Conservation (phyloP, 176 grass and related monocot species). For the Bonia amplexicaulis region DNA sequence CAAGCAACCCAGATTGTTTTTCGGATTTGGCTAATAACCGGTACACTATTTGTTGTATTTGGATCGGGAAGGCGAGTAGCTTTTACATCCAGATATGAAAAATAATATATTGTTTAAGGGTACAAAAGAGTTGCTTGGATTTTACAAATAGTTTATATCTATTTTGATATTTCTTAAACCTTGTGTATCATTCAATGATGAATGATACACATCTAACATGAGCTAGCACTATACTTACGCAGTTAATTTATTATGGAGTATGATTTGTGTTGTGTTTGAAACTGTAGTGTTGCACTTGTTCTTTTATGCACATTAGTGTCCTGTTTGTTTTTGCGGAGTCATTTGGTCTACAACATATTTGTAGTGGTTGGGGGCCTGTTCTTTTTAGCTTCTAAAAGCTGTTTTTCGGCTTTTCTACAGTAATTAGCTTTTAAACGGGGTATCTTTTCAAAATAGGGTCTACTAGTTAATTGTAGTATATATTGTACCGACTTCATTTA, state of each 20-base stretch:
- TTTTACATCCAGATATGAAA: not conserved
- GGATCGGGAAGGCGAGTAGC: not conserved
- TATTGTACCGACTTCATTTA: too few species aligned
- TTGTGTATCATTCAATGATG: not conserved
- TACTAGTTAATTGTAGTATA: too few species aligned
- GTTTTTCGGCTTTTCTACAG: too few species aligned
- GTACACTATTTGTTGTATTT: not conserved
- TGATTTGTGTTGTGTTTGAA: not conserved
- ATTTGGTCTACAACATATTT: not conserved
- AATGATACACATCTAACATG: not conserved
- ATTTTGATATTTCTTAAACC: not conserved
- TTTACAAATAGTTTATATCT: not conserved
- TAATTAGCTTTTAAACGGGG: too few species aligned
- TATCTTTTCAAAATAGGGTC: too few species aligned
- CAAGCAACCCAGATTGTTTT: not conserved
- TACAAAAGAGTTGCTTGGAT: not conserved
- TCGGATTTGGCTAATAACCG: not conserved
- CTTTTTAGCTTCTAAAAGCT: too few species aligned
- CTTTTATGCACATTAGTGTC: not conserved
- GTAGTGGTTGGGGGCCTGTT: not conserved
- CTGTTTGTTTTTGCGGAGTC: not conserved
- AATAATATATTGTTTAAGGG: not conserved
- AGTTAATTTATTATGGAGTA: not conserved
- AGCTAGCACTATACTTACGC: not conserved
- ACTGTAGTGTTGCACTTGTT: not conserved